These are phyloP conservation scores for Claviceps humidiphila DNA, from an alignment of 2,329 filamentous ascomycete genomes.

Conservation along the genomic window DNA sequence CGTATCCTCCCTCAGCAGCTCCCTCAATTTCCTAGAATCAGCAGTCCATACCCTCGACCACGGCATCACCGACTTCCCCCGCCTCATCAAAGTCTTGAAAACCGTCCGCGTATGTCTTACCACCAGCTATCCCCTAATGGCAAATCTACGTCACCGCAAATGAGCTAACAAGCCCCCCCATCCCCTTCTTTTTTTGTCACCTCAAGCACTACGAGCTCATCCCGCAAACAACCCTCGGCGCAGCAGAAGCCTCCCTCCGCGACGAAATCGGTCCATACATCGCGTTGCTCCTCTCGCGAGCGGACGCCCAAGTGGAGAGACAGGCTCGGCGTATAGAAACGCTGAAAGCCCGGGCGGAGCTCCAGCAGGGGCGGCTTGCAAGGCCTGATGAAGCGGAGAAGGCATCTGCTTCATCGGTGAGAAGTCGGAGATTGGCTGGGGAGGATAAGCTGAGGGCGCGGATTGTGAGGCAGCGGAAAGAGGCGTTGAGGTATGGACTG, in stretches of 20 bases:
- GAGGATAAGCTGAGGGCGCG: conserved; percentile 38
- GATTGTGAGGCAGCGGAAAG: conserved; percentile 66
- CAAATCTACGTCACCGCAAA: background rate
- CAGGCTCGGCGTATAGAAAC: conserved; percentile 72
- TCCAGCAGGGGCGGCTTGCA: conserved; percentile 59
- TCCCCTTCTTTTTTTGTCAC: background rate
- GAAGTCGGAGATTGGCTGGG: conserved; percentile 32
- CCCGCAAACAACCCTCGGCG: conserved; percentile 66
- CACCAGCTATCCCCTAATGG: no score
- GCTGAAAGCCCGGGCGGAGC: conserved; percentile 67
- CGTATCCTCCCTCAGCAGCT: conserved; percentile 44
- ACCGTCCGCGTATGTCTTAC: conserved; percentile 36
- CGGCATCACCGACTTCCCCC: conserved; percentile 45
- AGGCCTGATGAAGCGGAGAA: conserved; percentile 13
- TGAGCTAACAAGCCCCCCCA: background rate
- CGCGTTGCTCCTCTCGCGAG: conserved; percentile 61
- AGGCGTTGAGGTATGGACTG: conserved; percentile 74
- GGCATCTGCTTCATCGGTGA: conserved; percentile 5
- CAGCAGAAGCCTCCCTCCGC: conserved; percentile 71
- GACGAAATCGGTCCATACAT: conserved; percentile 87
- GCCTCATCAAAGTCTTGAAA: conserved; percentile 42
- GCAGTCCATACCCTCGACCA: conserved; percentile 43
- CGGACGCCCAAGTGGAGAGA: conserved; percentile 72
- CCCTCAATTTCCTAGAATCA: conserved; percentile 47
- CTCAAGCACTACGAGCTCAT: conserved; percentile 81